A percentile compares a stretch with the other conserved stretches of the same genome.
phyloP scores from a whole-genome alignment of 2,329 filamentous ascomycete genomes.

The Diaporthe sp. region DNA sequence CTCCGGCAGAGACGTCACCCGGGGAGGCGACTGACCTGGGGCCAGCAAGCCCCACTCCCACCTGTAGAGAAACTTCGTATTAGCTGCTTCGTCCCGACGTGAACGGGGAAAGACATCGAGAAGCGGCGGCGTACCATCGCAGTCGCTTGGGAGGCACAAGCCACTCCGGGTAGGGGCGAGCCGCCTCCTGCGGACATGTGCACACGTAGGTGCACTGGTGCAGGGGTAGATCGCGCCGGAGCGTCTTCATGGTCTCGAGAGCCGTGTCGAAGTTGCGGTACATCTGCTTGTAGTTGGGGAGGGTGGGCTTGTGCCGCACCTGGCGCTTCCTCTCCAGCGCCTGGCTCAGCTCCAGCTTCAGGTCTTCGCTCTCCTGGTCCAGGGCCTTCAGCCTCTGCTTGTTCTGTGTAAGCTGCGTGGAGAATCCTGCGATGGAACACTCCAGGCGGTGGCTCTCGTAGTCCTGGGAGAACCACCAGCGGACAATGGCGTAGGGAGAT shows the following conservation, averaged over 20 bases:
- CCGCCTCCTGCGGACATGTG: background rate
- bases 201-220: background rate
- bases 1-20: background rate
- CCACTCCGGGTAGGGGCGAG: conserved; percentile 2
- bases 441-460: conserved; percentile 7
- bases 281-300: conserved; percentile 26
- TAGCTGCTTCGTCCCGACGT: background rate
- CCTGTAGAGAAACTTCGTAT: background rate
- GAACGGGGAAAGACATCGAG: background rate
- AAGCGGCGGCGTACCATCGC: background rate
- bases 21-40: background rate
- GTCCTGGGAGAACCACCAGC: conserved; percentile 23
- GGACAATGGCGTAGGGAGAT: background rate
- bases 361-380: background rate
- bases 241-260: conserved; percentile 4
- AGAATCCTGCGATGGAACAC: conserved; percentile 13
- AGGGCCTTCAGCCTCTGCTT: background rate
- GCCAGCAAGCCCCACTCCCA: background rate
- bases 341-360: conserved; percentile 8
- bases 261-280: conserved; percentile 18
- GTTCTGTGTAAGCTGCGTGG: background rate
- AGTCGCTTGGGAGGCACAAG: conserved; percentile 12
- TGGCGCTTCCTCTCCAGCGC: background rate
- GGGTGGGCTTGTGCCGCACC: background rate
- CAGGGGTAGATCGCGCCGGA: background rate